Base-by-base conservation (phyloP, 305 asterid genomes). In the Rubia occidens region DNA sequence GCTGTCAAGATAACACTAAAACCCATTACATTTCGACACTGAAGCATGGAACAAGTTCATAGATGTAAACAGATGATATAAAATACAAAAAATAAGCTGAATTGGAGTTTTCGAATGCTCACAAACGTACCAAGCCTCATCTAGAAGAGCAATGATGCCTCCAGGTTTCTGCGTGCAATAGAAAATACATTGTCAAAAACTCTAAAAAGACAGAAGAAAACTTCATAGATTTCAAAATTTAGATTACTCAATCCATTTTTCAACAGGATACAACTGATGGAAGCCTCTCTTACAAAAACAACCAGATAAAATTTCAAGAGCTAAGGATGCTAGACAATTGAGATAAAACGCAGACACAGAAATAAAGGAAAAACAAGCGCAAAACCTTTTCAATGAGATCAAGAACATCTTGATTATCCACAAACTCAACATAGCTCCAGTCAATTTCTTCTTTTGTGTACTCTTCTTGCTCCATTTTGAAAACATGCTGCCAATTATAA, bases 391-490 rank as follows among this genome's bases (percentile, higher is more conserved):
- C 96, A 69, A 90, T 88, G 67, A 90, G 95, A 83, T 90, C 96
- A 66, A 90, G 95, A 79, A 90, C 83, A 76, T 90, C 95, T 78
- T 86, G 95, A 81, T 90, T 89, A 81, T 89, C 96, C 45, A 85
- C 70, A 69, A 89, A 88, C 49, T 86, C 95, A 67, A 89, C 88
- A 71, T 89, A 89, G 80, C 96, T 89, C 96, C 96, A 89, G 74
- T 89, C 88, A 71, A 89, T 89, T 78, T 86, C 95, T 82, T 89
- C 96, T 77, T 84, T 88, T 37, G 86, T 84, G 76, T 89, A 89
- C 79, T 89, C 96, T 84, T 89, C 96, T 84, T 89, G 96, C 78
- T 89, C 96, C 95, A 86, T 88, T 82, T 89, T 89, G 80, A 90
- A 90, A 77, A 90, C 96, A 64, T 88, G 96, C 96, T 90, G 94